phyloP scores from a whole-genome alignment of 1,284 basidiomycete genomes.

The Sparassis latifolia region DNA sequence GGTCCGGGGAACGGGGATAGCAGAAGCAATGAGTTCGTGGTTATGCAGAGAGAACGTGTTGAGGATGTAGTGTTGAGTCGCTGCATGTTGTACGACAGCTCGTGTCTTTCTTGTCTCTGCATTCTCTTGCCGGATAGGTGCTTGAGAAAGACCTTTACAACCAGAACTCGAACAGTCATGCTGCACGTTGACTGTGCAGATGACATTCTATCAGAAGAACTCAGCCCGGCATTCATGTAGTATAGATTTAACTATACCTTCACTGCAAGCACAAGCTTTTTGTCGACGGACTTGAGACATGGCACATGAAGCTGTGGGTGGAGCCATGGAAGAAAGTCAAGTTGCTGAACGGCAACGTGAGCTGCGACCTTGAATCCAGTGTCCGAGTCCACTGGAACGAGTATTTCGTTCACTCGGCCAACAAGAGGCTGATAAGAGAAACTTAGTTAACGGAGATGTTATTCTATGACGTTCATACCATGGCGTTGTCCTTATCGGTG shows the following conservation, averaged over 20 bases:
- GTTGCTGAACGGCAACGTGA: neutral
- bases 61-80: neutral
- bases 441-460: neutral
- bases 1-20: neutral
- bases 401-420: neutral
- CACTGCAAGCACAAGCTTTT: neutral
- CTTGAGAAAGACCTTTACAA: neutral
- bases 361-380: neutral
- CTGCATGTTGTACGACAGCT: neutral
- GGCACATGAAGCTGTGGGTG: neutral
- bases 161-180: conserved; percentile 7
- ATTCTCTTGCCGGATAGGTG: neutral
- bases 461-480: neutral
- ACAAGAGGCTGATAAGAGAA: neutral
- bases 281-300: neutral
- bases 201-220: conserved; percentile 1
- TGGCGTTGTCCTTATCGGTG: neutral
- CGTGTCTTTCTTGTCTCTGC: neutral
- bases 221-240: neutral
- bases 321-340: neutral
- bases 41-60: neutral
- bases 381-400: neutral
- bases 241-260: neutral
- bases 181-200: conserved; percentile 10
- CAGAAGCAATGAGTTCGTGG: neutral